Evolutionary conservation across 1,284 basidiomycete genomes (phyloP).

Genomic region (Mixia osmundae): DNA sequence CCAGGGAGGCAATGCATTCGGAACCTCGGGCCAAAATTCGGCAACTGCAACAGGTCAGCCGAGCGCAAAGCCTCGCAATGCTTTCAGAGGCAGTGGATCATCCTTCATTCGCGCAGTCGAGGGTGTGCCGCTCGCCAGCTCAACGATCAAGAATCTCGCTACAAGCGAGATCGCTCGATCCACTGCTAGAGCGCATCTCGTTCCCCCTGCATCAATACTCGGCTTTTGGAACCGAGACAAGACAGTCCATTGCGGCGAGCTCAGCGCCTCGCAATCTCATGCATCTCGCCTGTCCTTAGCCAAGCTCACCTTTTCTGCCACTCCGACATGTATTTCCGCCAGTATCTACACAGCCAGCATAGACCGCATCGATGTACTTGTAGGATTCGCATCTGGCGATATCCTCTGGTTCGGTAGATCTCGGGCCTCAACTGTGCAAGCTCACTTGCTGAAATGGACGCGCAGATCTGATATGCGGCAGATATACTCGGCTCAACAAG

Average conservation of each 20-base stretch:
- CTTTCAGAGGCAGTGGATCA: constrained; percentile 13
- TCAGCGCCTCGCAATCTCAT: no score
- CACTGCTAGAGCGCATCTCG: no score
- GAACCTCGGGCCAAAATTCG: no score
- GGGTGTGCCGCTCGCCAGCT: constrained; percentile 11
- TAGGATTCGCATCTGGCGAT: constrained; percentile 82
- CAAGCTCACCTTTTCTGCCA: constrained; percentile 58
- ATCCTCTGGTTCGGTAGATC: constrained; percentile 85
- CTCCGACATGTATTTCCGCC: constrained; percentile 69
- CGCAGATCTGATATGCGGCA: constrained; percentile 32
- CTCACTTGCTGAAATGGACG: no score
- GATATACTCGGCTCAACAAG: constrained; percentile 79
- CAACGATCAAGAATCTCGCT: no score
- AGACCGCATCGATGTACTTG: constrained; percentile 63
- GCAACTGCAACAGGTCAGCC: no score
- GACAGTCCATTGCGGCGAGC: no score
- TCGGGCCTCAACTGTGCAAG: no score
- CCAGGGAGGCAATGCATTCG: no score
- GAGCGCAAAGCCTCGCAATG: constrained; percentile 10
- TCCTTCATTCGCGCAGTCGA: constrained; percentile 12
- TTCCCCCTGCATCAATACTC: no score
- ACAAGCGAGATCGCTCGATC: no score
- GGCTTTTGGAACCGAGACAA: no score
- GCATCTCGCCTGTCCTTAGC: constrained; percentile 48
- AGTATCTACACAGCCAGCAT: constrained; percentile 50